Base-by-base conservation (phyloP, 768 basidiomycete species). In the Boletales sp. region DNA sequence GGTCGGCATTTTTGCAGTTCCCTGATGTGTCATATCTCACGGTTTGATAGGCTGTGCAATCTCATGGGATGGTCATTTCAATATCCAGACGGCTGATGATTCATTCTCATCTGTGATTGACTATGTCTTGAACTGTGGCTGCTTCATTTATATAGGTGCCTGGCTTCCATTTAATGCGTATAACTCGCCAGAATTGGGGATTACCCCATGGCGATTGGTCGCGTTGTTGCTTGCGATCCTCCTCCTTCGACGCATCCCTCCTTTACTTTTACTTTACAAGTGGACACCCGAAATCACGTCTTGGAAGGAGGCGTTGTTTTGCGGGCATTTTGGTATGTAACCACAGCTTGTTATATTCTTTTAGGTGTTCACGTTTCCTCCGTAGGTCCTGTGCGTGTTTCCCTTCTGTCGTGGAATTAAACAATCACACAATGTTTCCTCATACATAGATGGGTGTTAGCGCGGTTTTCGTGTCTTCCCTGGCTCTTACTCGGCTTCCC, bases 21-120 rank as follows among this genome's bases (percentile, higher is more conserved):
- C 35, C 6, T 48, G 18, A 3, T 11, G 18, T 9, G 9, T 45
- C 17, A n/a, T 14, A 45, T 42, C 50, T 49, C 31, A 51, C 31
- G 27, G 32, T n/a, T 41, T n/a, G 7, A 45, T 32, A 84, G 94
- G 94, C 3, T 83, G 78, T 45, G 90, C 94, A 2, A 87, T 97
- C 55, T 90, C 90, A 8, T 94, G 90, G 92, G 93, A 95, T 66
- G 89, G 83, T 3, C 76, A 90, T 56, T 89, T 89, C 71, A 87
- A 89, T 58, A 69, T 70, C 17, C 84, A 90, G 51, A 90, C 82
- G 0, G 89, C 94, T 68, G 83, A 87, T 54, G 90, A 93, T 50
- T 74, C 82, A 11, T 97, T 99, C 64, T 86, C 91, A 2, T 86
- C 91, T 21, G 89, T 97, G 37, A 84, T 98, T 54, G 90, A 97